Percentiles rank a stretch among this genome's conserved stretches.
These are phyloP conservation scores for Neurospora sp. DNA, from an alignment of 2,329 filamentous ascomycete genomes.

Conservation along the genomic window DNA sequence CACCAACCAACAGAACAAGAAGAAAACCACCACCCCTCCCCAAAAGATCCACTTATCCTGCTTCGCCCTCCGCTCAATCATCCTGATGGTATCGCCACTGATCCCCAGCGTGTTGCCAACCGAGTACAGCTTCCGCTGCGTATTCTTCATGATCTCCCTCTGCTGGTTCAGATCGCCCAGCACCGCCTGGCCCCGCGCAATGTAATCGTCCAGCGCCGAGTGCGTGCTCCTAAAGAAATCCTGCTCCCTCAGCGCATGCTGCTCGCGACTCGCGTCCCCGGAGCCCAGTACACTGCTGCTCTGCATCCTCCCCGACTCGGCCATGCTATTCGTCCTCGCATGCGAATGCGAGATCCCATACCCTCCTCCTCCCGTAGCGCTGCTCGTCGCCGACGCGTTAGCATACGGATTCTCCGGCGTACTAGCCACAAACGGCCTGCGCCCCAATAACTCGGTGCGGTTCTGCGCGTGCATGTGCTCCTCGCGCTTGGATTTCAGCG, in stretches of 20 bases:
- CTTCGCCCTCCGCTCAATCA: slow-evolving; percentile 83
- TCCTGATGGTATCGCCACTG: slow-evolving; percentile 91
- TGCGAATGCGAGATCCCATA: slow-evolving; percentile 23
- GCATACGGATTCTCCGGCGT: slow-evolving; percentile 85
- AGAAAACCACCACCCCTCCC: slow-evolving; percentile 75
- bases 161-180: slow-evolving; percentile 82
- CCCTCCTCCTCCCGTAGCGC: slow-evolving; percentile 9
- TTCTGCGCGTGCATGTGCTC: slow-evolving; percentile 58
- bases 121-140: slow-evolving; percentile 80
- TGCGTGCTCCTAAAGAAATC: slow-evolving; percentile 77
- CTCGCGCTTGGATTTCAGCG: slow-evolving; percentile 66
- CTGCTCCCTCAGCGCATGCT: slow-evolving; percentile 80
- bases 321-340: slow-evolving; percentile 32
- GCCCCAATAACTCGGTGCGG: slow-evolving; percentile 72
- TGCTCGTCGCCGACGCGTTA: slow-evolving; percentile 18
- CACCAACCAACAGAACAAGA: slow-evolving; percentile 85
- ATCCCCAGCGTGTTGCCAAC: slow-evolving; percentile 91
- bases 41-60: slow-evolving; percentile 99
- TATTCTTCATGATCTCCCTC: slow-evolving; percentile 88
- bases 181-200: slow-evolving; percentile 83
- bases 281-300: slow-evolving; percentile 30
- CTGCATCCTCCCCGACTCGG: slow-evolving; percentile 14
- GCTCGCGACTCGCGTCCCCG: slow-evolving; percentile 61
- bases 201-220: slow-evolving; percentile 81
- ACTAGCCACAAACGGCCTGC: slow-evolving; percentile 67